Conservation (phyloP, 2,329 filamentous ascomycete species). For the Fusarium mundagurra region DNA sequence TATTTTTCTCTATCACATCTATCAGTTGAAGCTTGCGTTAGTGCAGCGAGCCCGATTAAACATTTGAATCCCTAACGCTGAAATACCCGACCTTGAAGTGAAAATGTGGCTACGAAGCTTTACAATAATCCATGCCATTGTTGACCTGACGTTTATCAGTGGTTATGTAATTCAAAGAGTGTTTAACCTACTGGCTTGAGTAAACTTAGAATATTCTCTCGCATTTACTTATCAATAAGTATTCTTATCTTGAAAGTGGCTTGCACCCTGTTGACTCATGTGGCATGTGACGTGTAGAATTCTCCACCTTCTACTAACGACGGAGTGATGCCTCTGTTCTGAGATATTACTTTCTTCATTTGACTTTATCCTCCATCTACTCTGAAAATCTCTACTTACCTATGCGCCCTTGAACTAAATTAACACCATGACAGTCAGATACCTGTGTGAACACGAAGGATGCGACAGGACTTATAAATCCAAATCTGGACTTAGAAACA, state of each 20-base stretch:
- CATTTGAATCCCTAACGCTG: accelerated
- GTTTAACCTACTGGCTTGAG: neutral
- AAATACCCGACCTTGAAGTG: accelerated
- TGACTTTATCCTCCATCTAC: neutral
- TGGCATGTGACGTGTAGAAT: neutral
- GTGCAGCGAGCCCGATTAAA: accelerated
- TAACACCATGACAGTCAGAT: neutral
- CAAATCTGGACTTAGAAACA: neutral
- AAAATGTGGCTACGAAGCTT: accelerated
- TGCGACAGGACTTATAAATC: neutral
- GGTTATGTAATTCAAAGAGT: accelerated
- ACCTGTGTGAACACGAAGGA: neutral
- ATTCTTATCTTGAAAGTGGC: neutral
- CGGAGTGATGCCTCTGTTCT: neutral
- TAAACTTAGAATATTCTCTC: accelerated
- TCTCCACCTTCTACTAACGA: neutral
- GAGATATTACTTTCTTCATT: neutral
- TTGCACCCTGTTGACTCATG: neutral
- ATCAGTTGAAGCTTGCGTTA: accelerated
- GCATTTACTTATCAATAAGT: neutral
- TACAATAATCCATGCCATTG: accelerated
- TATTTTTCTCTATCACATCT: accelerated
- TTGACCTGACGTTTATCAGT: neutral
- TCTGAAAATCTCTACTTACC: neutral
- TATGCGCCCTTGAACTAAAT: neutral